Evolutionary conservation across 768 basidiomycete genomes (phyloP), one percentile per base, ranked within the genome.

Genomic region (Mycena chlorophos): DNA sequence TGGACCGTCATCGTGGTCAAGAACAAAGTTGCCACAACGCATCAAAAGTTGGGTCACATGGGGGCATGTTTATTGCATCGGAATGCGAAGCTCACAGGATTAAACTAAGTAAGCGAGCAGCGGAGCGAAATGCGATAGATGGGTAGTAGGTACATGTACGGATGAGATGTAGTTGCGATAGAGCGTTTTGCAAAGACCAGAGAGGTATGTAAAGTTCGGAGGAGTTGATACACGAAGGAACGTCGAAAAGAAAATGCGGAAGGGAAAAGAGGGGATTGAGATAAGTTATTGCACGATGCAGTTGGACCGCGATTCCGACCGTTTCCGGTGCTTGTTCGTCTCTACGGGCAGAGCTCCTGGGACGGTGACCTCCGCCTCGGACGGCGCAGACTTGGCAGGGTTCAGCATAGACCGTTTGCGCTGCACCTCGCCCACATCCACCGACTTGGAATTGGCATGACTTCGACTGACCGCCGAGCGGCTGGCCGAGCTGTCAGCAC

Each of bases 401-500:
- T 68, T 70, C 51, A 74, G 53, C 49, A 68, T 63, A 19, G 78
- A 76, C 30, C 72, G 65, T 55, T 71, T 63, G 40, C 50, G 52
- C 45, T 56, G 68, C 61, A 45, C 56, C n/a, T 54, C 55, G 10
- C 27, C 50, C 48, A 58, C 60, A 49, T 73, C 66, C 52, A 72
- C 62, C 5, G 75, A 77, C 43, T 65, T 73, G n/a, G n/a, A n/a
- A n/a, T n/a, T n/a, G 30, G 68, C 59, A 5, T 65, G 69, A 17
- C 69, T 52, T 61, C 67, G 68, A 60, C 71, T 77, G 34, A 67
- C 70, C 22, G 71, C 67, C n/a, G n/a, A n/a, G n/a, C n/a, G n/a
- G n/a, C n/a, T n/a, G n/a, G n/a, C n/a, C n/a, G n/a, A n/a, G 54
- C 76, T 78, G 63, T 75, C 78, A 16, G 78, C 79, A 59, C 84